phyloP scores from a whole-genome alignment of 352 stramenopile species.

The Phytophthora constricta region DNA sequence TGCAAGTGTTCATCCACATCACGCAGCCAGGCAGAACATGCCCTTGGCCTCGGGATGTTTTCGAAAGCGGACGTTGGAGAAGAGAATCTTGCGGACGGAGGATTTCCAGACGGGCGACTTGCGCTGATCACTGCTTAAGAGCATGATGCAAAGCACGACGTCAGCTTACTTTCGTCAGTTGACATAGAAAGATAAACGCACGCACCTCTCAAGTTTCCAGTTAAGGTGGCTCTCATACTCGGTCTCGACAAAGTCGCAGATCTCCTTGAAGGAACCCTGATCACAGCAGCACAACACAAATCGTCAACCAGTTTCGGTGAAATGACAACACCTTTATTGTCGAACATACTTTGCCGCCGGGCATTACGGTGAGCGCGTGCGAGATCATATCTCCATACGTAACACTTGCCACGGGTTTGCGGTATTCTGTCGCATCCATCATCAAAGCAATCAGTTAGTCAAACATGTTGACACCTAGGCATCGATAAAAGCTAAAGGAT shows the following conservation, averaged over 20 bases:
- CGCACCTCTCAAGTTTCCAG: slow-evolving; percentile 89
- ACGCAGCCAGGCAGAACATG: slow-evolving; percentile 73
- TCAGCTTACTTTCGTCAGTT: neutral
- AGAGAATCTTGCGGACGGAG: slow-evolving; percentile 90
- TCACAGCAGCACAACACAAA: slow-evolving; percentile 2
- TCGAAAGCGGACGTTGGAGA: slow-evolving; percentile 86
- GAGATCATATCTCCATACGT: slow-evolving; percentile 92
- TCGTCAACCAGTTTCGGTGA: slow-evolving; percentile 14
- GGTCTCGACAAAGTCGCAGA: slow-evolving; percentile 89
- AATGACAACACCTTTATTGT: slow-evolving; percentile 21
- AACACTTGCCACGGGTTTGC: slow-evolving; percentile 79
- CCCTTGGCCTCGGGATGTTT: slow-evolving; percentile 79
- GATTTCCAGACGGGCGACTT: slow-evolving; percentile 91
- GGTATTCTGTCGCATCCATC: slow-evolving; percentile 55
- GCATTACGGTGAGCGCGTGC: slow-evolving; percentile 72
- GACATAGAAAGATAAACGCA: slow-evolving; percentile 2
- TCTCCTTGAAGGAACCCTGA: slow-evolving; percentile 89
- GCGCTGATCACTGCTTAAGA: slow-evolving; percentile 66
- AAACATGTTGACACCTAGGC: neutral
- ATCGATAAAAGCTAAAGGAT: slow-evolving; percentile 9
- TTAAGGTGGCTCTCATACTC: slow-evolving; percentile 90
- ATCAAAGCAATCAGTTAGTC: neutral
- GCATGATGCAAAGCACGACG: no score
- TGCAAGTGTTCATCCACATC: slow-evolving; percentile 24
- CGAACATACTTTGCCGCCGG: slow-evolving; percentile 66